Evolutionary conservation across 176 grass and related monocot species (phyloP).

Genomic region (Coix lacrymajobi): DNA sequence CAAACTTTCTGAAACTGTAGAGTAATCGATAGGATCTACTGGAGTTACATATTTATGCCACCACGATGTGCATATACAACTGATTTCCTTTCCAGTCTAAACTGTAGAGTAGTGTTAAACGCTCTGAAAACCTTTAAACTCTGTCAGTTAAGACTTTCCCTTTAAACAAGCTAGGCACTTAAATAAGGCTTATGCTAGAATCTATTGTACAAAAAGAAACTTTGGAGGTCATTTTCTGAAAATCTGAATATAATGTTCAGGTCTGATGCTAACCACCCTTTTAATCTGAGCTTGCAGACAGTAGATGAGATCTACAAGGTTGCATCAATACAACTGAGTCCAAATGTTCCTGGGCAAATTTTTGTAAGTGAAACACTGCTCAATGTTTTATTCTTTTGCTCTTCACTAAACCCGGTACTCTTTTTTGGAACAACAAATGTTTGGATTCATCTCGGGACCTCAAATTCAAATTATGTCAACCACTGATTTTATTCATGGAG

Average conservation of each 20-base stretch:
- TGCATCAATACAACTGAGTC: conserved; percentile 82
- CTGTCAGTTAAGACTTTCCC: neutral
- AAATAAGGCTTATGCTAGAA: neutral
- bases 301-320: conserved; percentile 99
- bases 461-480: neutral
- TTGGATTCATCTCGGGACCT: neutral
- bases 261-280: conserved; percentile 15
- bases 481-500: neutral
- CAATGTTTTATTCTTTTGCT: conserved; percentile 9
- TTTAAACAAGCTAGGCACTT: neutral
- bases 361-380: conserved; percentile 75
- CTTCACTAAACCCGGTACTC: conserved; percentile 1
- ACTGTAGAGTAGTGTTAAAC: neutral
- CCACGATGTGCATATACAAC: conserved; percentile 5
- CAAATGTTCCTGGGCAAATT: conserved; percentile 96
- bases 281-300: conserved; percentile 53
- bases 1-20: conserved; percentile 11
- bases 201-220: neutral
- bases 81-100: conserved; percentile 14
- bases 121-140: neutral
- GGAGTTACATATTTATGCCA: conserved; percentile 3
- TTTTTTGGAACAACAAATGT: neutral
- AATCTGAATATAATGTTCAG: conserved; percentile 2
- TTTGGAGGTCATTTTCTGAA: neutral
- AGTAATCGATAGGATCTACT: conserved; percentile 2